Conservation (phyloP, 2,329 filamentous ascomycete genomes). For the Dactylellina haptotyla region DNA sequence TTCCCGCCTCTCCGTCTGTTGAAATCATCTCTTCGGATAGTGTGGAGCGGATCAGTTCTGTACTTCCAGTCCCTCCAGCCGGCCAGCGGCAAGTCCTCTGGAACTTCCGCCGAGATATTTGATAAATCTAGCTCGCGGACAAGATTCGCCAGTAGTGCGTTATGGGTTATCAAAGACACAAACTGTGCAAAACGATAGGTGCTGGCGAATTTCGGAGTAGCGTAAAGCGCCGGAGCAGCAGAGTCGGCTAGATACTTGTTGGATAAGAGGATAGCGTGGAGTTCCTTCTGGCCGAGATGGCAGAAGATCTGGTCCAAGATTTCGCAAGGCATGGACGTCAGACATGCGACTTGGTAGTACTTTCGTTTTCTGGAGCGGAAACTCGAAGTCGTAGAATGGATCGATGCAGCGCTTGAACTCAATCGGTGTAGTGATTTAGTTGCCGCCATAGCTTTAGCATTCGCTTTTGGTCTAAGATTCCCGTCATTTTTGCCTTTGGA, state of each 20-base stretch:
- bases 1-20: conserved; percentile 27
- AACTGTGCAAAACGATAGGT: conserved; percentile 59
- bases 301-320: conserved; percentile 58
- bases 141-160: conserved; percentile 56
- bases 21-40: conserved; percentile 50
- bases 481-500: conserved; percentile 43
- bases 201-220: conserved; percentile 55
- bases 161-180: conserved; percentile 58
- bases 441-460: conserved; percentile 27
- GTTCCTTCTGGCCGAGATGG: conserved; percentile 56
- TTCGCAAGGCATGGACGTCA: conserved; percentile 57
- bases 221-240: conserved; percentile 56
- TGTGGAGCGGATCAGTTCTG: conserved; percentile 55
- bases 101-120: conserved; percentile 48
- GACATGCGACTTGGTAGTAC: conserved; percentile 56
- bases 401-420: conserved; percentile 56
- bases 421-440: conserved; percentile 47
- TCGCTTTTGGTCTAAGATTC: conserved; percentile 2
- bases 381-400: conserved; percentile 56
- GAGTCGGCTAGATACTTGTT: conserved; percentile 56
- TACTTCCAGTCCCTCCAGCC: conserved; percentile 59
- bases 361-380: conserved; percentile 57
- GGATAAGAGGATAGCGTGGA: conserved; percentile 56
- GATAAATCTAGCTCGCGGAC: conserved; percentile 57
- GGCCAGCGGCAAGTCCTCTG: conserved; percentile 56